Evolutionary conservation across 805 yeast species (phyloP), one percentile per base, ranked within the genome.

Genomic region (Torulaspora indica): DNA sequence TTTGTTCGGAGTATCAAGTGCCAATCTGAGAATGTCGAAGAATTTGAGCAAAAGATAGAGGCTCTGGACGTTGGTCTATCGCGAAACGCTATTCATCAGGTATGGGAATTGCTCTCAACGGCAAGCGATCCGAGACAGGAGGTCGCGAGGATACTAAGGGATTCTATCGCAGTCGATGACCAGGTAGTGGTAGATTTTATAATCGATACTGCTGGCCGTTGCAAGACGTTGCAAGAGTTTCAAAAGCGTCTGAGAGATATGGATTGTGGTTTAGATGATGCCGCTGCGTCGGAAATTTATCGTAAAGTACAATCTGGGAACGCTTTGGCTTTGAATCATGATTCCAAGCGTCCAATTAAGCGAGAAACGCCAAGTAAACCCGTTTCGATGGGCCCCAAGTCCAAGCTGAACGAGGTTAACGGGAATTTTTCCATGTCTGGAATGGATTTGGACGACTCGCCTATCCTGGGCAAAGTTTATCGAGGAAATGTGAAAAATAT

Each of bases 401-500:
- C 2, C 15, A 15, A 15, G 9, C 3, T 9, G 9, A 15, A 10
- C 10, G 20, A 15, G 8, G 10, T 15, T 15, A 14, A 8, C 48
- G 54, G 15, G 56, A 49, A 25, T 36, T 12, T 25, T 25, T 8
- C 28, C 4, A 8, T 25, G 10, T 35, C 12, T 14, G n/a, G 17
- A 35, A 47, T 51, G 13, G 34, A 37, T 28, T 48, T 58, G 33
- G 69, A 62, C 44, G 55, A 55, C 3, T 57, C 56, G 3, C 69
- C 78, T 0, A 51, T 60, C 4, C 46, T 71, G 1, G 79, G 77
- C 13, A 61, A 71, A 18, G 66, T 85, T 0, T 81, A 82, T 53
- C 63, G 62, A 23, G 97, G 95, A 0, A 63, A 51, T 20, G 82
- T 91, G 2, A 71, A 70, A 37, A 77, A 76, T 35, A 54, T 85